These are phyloP conservation scores for Fusarium sp. DNA, from an alignment of 2,329 filamentous ascomycete genomes.

Conservation along the genomic window DNA sequence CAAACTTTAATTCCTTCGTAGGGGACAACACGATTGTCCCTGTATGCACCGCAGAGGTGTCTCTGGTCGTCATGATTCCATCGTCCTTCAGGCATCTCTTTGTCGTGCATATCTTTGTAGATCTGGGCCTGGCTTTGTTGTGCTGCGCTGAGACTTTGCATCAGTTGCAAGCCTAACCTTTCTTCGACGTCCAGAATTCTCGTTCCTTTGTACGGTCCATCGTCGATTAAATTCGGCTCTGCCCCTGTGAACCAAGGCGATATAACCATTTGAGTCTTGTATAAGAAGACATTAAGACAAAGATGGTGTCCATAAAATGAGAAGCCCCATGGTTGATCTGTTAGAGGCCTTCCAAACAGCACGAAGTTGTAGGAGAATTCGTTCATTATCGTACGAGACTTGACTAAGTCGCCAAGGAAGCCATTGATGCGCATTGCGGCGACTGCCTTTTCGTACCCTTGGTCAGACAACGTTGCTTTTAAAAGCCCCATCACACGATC, in stretches of 20 bases:
- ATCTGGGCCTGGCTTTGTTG: conserved; percentile 48
- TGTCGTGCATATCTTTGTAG: conserved; percentile 59
- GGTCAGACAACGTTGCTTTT: conserved; percentile 69
- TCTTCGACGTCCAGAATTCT: conserved; percentile 75
- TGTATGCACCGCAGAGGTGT: conserved; percentile 80
- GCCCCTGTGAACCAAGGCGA: conserved; percentile 84
- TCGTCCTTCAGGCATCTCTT: conserved; percentile 71
- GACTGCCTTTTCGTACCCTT: conserved; percentile 79
- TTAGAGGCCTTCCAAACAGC: conserved; percentile 74
- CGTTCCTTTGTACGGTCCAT: conserved; percentile 71
- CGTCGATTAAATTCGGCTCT: conserved; percentile 80
- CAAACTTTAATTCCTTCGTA: conserved; percentile 74
- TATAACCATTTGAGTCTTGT: conserved; percentile 72
- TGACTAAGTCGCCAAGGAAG: conserved; percentile 77
- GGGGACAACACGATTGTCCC: conserved; percentile 81
- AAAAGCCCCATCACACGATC: conserved; percentile 67
- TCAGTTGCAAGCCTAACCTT: conserved; percentile 69
- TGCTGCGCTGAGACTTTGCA: conserved; percentile 73
- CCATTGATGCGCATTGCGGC: conserved; percentile 79
- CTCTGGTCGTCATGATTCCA: conserved; percentile 87
- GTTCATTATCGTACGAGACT: conserved; percentile 73
- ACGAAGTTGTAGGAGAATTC: conserved; percentile 82
- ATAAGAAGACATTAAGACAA: conserved; percentile 77
- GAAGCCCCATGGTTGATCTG: conserved; percentile 74
- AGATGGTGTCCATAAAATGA: conserved; percentile 84